Conservation (phyloP, 345 rosid species). For the Kandelia obovata region DNA sequence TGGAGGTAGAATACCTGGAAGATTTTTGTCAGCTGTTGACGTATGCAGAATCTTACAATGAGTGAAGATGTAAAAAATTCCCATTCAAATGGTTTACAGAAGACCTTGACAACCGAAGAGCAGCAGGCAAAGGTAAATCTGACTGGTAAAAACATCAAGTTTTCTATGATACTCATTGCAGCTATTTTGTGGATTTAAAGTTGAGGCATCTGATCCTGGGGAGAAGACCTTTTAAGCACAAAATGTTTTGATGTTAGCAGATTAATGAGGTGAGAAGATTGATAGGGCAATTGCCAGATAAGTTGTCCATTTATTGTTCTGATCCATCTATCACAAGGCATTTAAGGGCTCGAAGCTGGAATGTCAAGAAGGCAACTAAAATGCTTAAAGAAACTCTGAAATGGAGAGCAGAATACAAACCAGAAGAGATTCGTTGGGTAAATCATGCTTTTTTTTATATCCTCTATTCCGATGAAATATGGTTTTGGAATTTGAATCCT, state of each 20-base stretch:
- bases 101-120: slow-evolving; percentile 45
- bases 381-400: slow-evolving; percentile 91
- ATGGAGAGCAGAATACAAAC: slow-evolving; percentile 85
- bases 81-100: slow-evolving; percentile 50
- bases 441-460: slow-evolving; percentile 7
- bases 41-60: slow-evolving; percentile 34
- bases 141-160: neutral
- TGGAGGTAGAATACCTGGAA: neutral
- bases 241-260: slow-evolving; percentile 33
- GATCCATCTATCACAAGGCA: slow-evolving; percentile 63
- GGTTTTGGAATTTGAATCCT: slow-evolving; percentile 4
- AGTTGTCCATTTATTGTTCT: slow-evolving; percentile 57
- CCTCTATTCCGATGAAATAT: slow-evolving; percentile 2
- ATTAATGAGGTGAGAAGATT: slow-evolving; percentile 61
- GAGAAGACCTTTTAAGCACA: slow-evolving; percentile 7
- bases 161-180: neutral
- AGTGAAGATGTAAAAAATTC: slow-evolving; percentile 38
- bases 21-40: slow-evolving; percentile 11
- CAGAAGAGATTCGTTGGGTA: slow-evolving; percentile 92
- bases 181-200: neutral
- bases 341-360: slow-evolving; percentile 77
- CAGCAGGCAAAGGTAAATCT: slow-evolving; percentile 60
- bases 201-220: neutral
- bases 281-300: slow-evolving; percentile 60
- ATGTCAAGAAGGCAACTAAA: slow-evolving; percentile 84